Conservation (phyloP, 441 rosid species). For the Euphorbia celastroides region DNA sequence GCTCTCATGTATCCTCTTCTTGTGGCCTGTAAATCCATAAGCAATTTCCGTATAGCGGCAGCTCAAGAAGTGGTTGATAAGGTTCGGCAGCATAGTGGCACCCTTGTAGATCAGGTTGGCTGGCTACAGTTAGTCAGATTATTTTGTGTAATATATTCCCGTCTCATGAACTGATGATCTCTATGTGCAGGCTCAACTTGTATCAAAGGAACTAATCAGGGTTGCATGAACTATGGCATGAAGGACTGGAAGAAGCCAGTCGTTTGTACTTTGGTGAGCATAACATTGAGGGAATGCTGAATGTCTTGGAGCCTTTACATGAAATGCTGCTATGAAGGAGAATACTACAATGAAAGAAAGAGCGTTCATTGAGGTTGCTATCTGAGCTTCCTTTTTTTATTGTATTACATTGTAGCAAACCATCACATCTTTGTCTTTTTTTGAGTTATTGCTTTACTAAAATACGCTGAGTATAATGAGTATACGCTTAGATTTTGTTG, state of each 20-base stretch:
- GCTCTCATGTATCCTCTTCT: constrained; percentile 99
- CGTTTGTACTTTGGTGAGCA: constrained; percentile 98
- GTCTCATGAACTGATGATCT: constrained; percentile 15
- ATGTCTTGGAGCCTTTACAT: constrained; percentile 94
- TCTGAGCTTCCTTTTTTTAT: not conserved
- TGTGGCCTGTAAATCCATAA: constrained; percentile 97
- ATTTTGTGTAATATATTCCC: constrained; percentile 11
- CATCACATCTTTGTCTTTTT: not conserved
- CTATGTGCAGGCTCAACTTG: constrained; percentile 81
- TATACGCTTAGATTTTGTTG: not conserved
- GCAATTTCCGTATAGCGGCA: constrained; percentile 92
- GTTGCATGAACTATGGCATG: constrained; percentile 99
- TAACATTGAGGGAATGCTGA: constrained; percentile 97
- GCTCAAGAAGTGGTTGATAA: constrained; percentile 98
- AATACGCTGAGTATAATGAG: not conserved
- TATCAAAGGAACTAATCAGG: constrained; percentile 87
- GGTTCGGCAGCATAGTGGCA: constrained; percentile 96
- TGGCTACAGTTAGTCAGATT: constrained; percentile 1
- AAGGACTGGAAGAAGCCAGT: constrained; percentile 98
- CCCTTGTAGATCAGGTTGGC: constrained; percentile 83
- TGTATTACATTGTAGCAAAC: not conserved
- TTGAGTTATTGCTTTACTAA: constrained; percentile 2
- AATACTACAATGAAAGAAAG: constrained; percentile 80
- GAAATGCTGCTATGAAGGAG: constrained; percentile 74
- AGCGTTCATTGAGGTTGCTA: constrained; percentile 88